Percentiles rank a stretch among this genome's conserved stretches.
Conservation (phyloP, 495 filamentous ascomycete genomes). For the Aspergillus nidulans region DNA sequence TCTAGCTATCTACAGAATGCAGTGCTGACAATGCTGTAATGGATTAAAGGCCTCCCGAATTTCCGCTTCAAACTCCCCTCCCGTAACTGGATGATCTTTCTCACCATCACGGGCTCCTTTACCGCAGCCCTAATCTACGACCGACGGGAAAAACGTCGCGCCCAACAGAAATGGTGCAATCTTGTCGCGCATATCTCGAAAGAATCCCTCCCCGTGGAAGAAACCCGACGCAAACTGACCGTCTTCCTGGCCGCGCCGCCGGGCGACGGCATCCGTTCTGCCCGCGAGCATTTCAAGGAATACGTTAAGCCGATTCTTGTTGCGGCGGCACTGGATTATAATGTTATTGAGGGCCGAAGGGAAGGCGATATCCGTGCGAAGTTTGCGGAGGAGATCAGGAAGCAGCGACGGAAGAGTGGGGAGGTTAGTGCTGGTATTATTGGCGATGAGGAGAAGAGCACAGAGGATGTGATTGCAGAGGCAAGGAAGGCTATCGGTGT, state of each 20-base stretch:
- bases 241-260: constrained; percentile 84
- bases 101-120: constrained; percentile 71
- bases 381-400: constrained; percentile 76
- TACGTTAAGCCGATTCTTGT: constrained; percentile 93
- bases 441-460: constrained; percentile 16
- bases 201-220: constrained; percentile 64
- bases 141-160: constrained; percentile 76
- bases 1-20: neutral
- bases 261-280: constrained; percentile 71
- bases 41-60: constrained; percentile 59
- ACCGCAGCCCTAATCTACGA: constrained; percentile 80
- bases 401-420: constrained; percentile 52
- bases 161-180: constrained; percentile 79
- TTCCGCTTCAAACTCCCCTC: constrained; percentile 84
- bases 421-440: constrained; percentile 41
- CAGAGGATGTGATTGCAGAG: constrained; percentile 53
- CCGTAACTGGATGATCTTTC: constrained; percentile 96
- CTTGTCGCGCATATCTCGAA: constrained; percentile 82
- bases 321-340: constrained; percentile 87
- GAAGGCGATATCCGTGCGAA: constrained; percentile 84
- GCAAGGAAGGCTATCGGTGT: constrained; percentile 58
- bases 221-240: constrained; percentile 79
- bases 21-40: neutral
- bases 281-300: constrained; percentile 90
- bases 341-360: constrained; percentile 83